phyloP scores from a whole-genome alignment of 148 eudicot species.

The Polygonum maritimum region DNA sequence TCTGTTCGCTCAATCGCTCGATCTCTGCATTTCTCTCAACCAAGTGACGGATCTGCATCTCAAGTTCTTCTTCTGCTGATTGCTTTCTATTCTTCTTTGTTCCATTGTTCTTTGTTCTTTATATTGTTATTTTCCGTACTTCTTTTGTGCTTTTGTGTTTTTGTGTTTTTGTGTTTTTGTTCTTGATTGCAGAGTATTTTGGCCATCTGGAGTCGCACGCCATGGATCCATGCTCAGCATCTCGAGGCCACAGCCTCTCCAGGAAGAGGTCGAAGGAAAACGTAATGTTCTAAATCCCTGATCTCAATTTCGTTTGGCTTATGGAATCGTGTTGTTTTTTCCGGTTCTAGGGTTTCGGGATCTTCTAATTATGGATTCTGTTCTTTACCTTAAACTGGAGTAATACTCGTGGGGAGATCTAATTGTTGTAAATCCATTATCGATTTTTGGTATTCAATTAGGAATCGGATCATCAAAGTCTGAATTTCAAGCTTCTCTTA shows the following conservation, averaged over 20 bases:
- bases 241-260: neutral
- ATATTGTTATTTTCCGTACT: neutral
- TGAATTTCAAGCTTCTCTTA: neutral
- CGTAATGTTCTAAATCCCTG: neutral
- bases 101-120: neutral
- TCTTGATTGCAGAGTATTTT: neutral
- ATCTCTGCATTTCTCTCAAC: neutral
- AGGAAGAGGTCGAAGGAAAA: constrained; percentile 4
- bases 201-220: neutral
- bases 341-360: neutral
- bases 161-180: constrained; percentile 1
- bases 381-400: neutral
- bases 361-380: neutral
- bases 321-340: neutral
- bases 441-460: neutral
- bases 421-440: neutral
- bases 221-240: neutral
- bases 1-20: neutral
- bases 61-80: neutral
- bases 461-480: neutral
- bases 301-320: neutral
- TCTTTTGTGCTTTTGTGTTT: neutral
- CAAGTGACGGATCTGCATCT: neutral
- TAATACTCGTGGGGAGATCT: neutral
- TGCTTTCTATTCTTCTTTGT: neutral